Evolutionary conservation across 1,139 yeast genomes (phyloP), one percentile per base, ranked within the genome.

Genomic region (Kodamaea arcana): DNA sequence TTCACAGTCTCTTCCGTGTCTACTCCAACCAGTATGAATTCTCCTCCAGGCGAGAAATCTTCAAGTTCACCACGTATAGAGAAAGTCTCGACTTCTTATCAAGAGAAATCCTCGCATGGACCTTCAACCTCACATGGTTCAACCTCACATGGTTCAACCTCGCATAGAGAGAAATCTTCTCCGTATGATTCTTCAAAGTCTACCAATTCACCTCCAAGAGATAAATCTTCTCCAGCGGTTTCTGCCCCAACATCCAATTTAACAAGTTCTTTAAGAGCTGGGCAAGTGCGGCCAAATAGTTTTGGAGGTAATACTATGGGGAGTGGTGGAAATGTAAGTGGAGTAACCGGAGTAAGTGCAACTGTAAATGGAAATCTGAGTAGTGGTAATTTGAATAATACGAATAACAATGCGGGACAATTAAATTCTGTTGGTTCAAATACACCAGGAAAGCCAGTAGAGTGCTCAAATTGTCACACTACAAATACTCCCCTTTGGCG

Each of bases 401-500:
- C 30, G 22, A 27, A 17, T 11, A 11, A 11, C 30, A 6, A 15
- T 10, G 7, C 21, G 5, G n/a, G 21, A 5, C 15, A 27, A 8
- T 22, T 18, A 5, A 27, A 18, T 27, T 16, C 30, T 8, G 45
- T 13, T 44, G 49, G 30, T 47, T n/a, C n/a, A n/a, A n/a, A n/a
- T n/a, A n/a, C n/a, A n/a, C 24, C 15, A 10, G 31, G 28, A 15
- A 51, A 47, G 21, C 42, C 83, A 2, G 76, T 83, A 18, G 86
- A 90, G 0, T 85, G 95, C 55, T 81, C 73, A 47, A 86, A 86
- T 60, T 86, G 95, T 61, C 80, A 78, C 9, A 82, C 92, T 14
- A 83, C 92, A 6, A 82, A 84, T 44, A 86, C 95, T 0, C 95
- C 95, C 1, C 64, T 86, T 12, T 86, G 95, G 95, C 69, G 95